phyloP scores from a whole-genome alignment of 2,329 filamentous ascomycete genomes.

The Fusarium pilosicola region DNA sequence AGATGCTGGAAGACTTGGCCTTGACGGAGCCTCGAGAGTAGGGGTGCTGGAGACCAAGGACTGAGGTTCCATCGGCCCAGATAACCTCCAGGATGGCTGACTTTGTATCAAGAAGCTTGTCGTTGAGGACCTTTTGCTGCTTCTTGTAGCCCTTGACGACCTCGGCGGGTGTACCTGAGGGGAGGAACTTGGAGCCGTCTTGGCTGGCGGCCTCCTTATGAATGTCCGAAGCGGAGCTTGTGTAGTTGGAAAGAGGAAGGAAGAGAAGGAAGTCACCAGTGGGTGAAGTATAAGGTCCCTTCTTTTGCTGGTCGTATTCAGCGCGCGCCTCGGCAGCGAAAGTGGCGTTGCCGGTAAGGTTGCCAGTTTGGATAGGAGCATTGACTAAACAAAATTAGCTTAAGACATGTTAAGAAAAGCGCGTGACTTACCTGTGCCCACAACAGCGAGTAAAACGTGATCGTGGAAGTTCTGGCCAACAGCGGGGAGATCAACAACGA shows the following conservation, averaged over 20 bases:
- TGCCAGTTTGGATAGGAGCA: conserved; percentile 15
- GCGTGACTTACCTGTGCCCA: conserved; percentile 2
- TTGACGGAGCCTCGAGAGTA: conserved; percentile 38
- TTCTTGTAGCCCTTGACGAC: conserved; percentile 28
- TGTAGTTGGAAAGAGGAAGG: conserved; percentile 26
- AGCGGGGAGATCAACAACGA: conserved; percentile 57
- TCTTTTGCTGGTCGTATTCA: conserved; percentile 16
- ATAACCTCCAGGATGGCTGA: conserved; percentile 33
- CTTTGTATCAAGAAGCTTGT: conserved; percentile 4
- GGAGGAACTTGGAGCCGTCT: conserved; percentile 19
- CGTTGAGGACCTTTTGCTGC: conserved; percentile 30
- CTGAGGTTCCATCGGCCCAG: conserved; percentile 26
- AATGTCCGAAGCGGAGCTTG: conserved; percentile 7
- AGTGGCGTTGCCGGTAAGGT: conserved; percentile 28
- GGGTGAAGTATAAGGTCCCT: conserved; percentile 24
- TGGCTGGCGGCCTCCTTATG: conserved; percentile 11
- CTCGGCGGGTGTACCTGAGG: conserved; percentile 8
- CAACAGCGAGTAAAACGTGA: conserved; percentile 40
- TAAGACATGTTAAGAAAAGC: fast-evolving
- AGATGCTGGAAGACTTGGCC: conserved; percentile 23
- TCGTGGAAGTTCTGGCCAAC: conserved; percentile 61
- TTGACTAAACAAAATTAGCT: conserved; percentile 1
- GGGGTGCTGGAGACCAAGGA: conserved; percentile 35
- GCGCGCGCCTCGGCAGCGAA: conserved; percentile 26
- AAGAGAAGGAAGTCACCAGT: conserved; percentile 29